Evolutionary conservation across 2,329 filamentous ascomycete genomes (phyloP).

Genomic region (Byssochlamys sp.): DNA sequence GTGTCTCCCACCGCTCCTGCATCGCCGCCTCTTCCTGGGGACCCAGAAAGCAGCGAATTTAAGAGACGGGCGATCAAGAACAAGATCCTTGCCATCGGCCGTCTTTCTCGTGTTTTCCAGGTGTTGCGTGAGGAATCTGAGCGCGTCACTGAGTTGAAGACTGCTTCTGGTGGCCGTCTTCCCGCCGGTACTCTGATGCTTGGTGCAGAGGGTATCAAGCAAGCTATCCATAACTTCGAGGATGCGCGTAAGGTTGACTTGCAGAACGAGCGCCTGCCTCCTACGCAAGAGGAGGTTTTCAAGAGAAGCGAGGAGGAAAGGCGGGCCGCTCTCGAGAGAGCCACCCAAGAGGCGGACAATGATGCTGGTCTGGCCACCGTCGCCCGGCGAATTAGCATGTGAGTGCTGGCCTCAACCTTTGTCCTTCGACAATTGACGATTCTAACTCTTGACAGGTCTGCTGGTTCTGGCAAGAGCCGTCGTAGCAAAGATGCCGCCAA

Average conservation of each 20-base stretch:
- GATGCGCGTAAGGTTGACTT: constrained; percentile 93
- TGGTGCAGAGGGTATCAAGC: constrained; percentile 95
- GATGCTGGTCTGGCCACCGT: constrained; percentile 78
- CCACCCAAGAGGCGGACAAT: constrained; percentile 80
- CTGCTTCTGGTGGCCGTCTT: constrained; percentile 79
- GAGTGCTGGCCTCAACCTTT: constrained; percentile 37
- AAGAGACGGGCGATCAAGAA: constrained; percentile 98
- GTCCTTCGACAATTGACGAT: not conserved
- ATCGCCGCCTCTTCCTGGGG: constrained; percentile 62
- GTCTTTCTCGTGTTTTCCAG: constrained; percentile 94
- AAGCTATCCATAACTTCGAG: constrained; percentile 92
- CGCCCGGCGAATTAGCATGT: constrained; percentile 92
- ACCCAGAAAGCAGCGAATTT: constrained; percentile 81
- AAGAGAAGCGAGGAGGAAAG: constrained; percentile 73
- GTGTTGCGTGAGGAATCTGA: constrained; percentile 95
- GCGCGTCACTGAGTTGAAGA: constrained; percentile 94
- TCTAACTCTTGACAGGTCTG: constrained; percentile 22
- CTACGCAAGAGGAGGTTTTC: constrained; percentile 81
- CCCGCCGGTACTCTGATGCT: constrained; percentile 96
- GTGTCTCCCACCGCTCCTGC: constrained; percentile 58
- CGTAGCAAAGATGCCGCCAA: constrained; percentile 19
- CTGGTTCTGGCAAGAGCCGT: constrained; percentile 28
- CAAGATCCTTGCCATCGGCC: constrained; percentile 96
- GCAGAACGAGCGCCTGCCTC: constrained; percentile 89
- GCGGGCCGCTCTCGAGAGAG: constrained; percentile 73